Evolutionary conservation across 345 rosid species (phyloP), one percentile per base, ranked within the genome.

Genomic region (Boechera retrofracta): DNA sequence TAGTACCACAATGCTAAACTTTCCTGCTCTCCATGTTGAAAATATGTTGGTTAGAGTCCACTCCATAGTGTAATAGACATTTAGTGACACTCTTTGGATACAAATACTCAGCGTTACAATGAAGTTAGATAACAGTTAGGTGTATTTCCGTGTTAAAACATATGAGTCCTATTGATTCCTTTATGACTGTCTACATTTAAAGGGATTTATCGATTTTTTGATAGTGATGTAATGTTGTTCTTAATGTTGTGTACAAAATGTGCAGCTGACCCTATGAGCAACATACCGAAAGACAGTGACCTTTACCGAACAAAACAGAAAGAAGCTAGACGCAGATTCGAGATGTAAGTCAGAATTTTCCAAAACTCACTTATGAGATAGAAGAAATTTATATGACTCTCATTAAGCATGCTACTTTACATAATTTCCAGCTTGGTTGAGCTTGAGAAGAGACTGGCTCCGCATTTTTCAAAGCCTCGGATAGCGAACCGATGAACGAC

Each of bases 201-300:
- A 21, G 1, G 5, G 28, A 8, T 28, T 28, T 28, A 28, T 28
- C 29, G 3, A 28, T 28, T 28, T 28, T 28, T 28, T 66, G 62
- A 45, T 69, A 44, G 21, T 68, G 49, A 48, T 57, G 55, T 11
- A 9, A 4, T 51, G 51, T 15, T 36, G 29, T 72, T 41, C 48
- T 53, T 69, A 26, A 42, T 52, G 33, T 31, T 63, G 31, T 21
- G 16, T 52, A 47, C 44, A 65, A 33, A 35, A 31, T 57, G 13
- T 77, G 16, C 62, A 94, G 97, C 80, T 77, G 87, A 88, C 67
- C 88, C 92, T n/a, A 64, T 88, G 84, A 87, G 72, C 83, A 84
- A 84, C 77, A 75, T 90, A 62, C 97, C 99, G 0, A 92, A 88
- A 75, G 98, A 92, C 67, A 86, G 97, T 74, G 95, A 95, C 16